phyloP scores from a whole-genome alignment of 306 rosid genomes.

The Malus asiatica region DNA sequence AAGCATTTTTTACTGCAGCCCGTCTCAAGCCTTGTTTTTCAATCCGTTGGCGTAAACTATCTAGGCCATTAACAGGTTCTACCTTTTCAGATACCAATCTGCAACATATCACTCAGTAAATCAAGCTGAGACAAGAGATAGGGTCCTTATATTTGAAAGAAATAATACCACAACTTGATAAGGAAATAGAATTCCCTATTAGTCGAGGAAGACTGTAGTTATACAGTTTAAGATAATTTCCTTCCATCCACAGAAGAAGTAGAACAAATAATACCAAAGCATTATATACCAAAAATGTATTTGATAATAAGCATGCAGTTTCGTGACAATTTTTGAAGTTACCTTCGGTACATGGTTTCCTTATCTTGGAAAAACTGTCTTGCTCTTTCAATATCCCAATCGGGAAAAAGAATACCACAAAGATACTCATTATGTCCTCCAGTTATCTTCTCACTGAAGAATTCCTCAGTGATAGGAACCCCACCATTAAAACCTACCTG shows the following conservation, averaged over 20 bases:
- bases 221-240: background rate
- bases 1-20: slow-evolving; percentile 39
- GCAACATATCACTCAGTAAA: background rate
- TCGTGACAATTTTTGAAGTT: background rate
- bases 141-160: background rate
- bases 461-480: slow-evolving; percentile 35
- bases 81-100: slow-evolving; percentile 32
- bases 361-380: too few species aligned
- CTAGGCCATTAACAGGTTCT: slow-evolving; percentile 25
- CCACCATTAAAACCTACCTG: slow-evolving; percentile 45
- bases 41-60: slow-evolving; percentile 30
- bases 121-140: background rate
- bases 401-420: too few species aligned
- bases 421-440: too few species aligned
- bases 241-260: background rate
- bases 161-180: background rate
- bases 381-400: too few species aligned
- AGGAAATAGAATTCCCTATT: background rate
- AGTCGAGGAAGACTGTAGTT: background rate
- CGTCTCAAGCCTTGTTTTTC: slow-evolving; percentile 30
- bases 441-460: too few species aligned
- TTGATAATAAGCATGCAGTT: background rate
- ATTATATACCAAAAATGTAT: background rate
- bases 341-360: slow-evolving; percentile 33
- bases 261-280: background rate